Evolutionary conservation across 345 rosid genomes (phyloP).

Genomic region (Rhodomyrtus tomentosa): DNA sequence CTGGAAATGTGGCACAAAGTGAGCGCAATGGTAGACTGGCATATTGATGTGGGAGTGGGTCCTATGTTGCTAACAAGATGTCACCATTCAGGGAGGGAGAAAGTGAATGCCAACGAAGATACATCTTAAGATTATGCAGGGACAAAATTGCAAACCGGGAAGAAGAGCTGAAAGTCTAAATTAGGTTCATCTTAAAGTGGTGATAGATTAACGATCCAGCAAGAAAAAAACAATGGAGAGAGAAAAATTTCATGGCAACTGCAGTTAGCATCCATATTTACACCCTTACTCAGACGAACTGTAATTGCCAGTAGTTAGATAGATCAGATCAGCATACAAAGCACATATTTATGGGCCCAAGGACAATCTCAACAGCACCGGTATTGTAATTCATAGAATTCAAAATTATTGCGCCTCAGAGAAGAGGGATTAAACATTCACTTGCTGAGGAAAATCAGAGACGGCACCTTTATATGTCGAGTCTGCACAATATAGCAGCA

Average conservation of each 20-base stretch:
- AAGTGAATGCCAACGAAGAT: not conserved
- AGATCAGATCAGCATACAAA: not conserved
- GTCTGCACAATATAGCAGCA: slow-evolving; percentile 5
- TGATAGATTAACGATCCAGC: not conserved
- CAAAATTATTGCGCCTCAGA: not conserved
- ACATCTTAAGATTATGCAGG: not conserved
- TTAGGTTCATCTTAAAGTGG: not conserved
- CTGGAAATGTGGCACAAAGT: not conserved
- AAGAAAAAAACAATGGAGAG: not conserved
- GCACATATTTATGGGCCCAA: not conserved
- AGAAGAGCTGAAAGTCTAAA: not conserved
- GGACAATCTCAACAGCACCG: not conserved
- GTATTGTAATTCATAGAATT: not conserved
- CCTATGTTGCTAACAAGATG: not conserved
- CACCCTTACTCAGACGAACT: not conserved
- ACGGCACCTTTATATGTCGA: slow-evolving; percentile 28
- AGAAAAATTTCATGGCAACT: not conserved
- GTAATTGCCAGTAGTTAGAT: not conserved
- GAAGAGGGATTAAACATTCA: not conserved
- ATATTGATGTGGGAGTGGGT: not conserved
- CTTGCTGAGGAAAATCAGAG: not conserved
- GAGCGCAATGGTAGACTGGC: not conserved
- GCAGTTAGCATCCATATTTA: not conserved
- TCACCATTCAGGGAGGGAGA: not conserved
- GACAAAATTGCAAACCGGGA: not conserved